These are phyloP conservation scores for Rhynchospora pubera DNA, from an alignment of 176 grass and related monocot species.

Conservation along the genomic window DNA sequence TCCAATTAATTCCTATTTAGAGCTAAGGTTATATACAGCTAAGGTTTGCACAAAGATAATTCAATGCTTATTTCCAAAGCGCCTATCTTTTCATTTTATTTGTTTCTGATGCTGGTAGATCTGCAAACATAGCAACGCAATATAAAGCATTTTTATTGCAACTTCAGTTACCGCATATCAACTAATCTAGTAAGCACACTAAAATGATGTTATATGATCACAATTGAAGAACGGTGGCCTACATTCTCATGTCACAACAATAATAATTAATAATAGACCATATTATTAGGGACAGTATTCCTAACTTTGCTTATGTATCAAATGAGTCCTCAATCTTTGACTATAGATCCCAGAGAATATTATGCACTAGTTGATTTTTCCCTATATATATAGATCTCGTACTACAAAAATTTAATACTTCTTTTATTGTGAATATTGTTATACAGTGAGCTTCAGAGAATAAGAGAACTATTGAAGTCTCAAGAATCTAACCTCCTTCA, in stretches of 20 bases:
- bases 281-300: neutral
- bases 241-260: neutral
- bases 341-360: neutral
- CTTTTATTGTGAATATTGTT: neutral
- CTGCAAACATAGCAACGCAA: constrained; percentile 19
- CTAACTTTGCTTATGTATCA: neutral
- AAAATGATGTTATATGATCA: neutral
- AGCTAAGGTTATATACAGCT: neutral
- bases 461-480: neutral
- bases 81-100: constrained; percentile 61
- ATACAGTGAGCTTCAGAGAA: neutral
- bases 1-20: neutral
- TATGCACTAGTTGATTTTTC: neutral
- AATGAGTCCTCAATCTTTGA: neutral
- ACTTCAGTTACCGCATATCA: neutral
- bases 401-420: neutral
- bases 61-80: constrained; percentile 48
- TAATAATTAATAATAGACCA: neutral
- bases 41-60: neutral
- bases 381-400: neutral
- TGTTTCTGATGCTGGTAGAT: constrained; percentile 32
- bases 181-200: neutral
- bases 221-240: neutral
- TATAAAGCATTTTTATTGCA: neutral
- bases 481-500: constrained; percentile 35